These are phyloP conservation scores for Verticillium nonalfalfae DNA, from an alignment of 2,329 filamentous ascomycete species.

Conservation along the genomic window DNA sequence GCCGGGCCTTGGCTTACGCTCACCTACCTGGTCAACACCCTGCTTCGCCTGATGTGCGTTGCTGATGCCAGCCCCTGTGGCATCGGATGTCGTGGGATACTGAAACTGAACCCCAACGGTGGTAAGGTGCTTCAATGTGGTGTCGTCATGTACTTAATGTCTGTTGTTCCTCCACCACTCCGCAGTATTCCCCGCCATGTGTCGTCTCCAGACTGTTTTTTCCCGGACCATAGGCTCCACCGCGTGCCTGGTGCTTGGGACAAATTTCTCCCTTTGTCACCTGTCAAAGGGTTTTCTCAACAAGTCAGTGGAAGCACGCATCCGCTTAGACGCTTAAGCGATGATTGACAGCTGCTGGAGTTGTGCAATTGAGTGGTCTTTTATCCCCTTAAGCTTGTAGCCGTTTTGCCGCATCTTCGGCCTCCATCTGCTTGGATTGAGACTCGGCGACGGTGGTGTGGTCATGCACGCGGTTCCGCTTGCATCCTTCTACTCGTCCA, in stretches of 20 bases:
- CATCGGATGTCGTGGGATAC: background rate
- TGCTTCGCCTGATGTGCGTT: background rate
- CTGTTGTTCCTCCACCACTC: background rate
- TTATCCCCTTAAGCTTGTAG: background rate
- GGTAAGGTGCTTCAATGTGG: background rate
- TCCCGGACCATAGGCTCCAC: background rate
- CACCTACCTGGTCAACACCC: no score
- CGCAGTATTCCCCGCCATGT: background rate
- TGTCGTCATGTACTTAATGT: background rate
- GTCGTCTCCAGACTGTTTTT: background rate
- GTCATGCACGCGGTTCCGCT: background rate
- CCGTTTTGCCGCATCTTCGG: background rate
- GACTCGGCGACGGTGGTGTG: background rate
- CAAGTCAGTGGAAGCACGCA: background rate
- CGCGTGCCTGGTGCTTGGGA: background rate
- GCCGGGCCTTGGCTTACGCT: background rate
- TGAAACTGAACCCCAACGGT: background rate
- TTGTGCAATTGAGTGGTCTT: background rate
- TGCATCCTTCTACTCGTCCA: background rate
- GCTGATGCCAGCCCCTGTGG: background rate
- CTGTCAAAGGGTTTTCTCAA: background rate
- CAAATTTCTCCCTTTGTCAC: background rate
- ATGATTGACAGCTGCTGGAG: background rate
- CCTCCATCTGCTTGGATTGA: background rate
- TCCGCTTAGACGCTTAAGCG: background rate